Base-by-base conservation (phyloP, 805 yeast genomes). In the Wickerhamomyces rabaulensis region DNA sequence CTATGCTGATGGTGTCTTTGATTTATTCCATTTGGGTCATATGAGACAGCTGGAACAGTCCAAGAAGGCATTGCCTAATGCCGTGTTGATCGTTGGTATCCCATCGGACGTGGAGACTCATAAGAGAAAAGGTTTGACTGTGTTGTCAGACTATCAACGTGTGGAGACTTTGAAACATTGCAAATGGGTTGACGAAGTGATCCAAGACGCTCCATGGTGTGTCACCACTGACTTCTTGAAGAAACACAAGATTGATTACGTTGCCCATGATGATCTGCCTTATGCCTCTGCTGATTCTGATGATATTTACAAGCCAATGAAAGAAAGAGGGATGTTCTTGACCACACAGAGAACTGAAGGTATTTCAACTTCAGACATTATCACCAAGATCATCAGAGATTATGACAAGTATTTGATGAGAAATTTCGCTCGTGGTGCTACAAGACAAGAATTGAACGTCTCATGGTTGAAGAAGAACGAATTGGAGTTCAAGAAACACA, bases 1-100 rank as follows among this genome's bases (percentile, higher is more conserved):
- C n/a, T 94, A 94, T 64, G 99, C 99, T 6, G 99, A 94, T 67
- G 99, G 99, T 44, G 97, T 94, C 17, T 94, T 94, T 71, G 99
- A 94, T 67, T 70, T 94, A 52, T 94, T 94, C 70, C 99, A 94
- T 67, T 65, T 94, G 60, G 99, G 99, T 21, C 99, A 94, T 64
- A 94, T 94, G 99, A 82, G 90, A 61, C 99, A 94, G 66, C 74
- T 94, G 57, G 98, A 94, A 63, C 99, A 94, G 68, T 92, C 98
- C 57, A 92, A 94, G 60, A 91, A 92, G 64, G 79, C 96, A 15
- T 81, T 94, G 52, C 85, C 87, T 12, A 88, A 88, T 57, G 96
- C 87, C 27, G 76, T 79, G 47, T 74, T 94, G 58, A 90, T 94
- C 23, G 88, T 92, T 58, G 99, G 99, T 41, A 77, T 92, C 19